Evolutionary conservation across 208 protist genomes (phyloP), one percentile per base, ranked within the genome.

Genomic region (Vickermania ingenoplastis): DNA sequence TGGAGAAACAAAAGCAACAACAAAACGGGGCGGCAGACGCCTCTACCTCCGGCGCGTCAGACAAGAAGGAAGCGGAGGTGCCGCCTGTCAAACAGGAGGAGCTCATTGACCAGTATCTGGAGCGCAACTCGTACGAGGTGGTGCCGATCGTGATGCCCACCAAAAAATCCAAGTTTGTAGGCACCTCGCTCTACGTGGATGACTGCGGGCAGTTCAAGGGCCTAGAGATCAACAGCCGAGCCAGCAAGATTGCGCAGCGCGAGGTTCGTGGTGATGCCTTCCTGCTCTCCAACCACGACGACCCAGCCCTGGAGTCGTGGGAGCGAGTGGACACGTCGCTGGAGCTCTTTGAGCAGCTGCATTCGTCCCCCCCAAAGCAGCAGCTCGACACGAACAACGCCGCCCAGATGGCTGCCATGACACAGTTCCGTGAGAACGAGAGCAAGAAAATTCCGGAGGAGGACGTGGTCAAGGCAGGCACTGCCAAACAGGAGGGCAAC

Each of bases 191-290:
- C 21, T 95, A 95, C 66, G 91, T 95, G 67, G 89, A 95, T 69
- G 83, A 92, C 55, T 81, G 82, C 64, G 89, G 89, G 7, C 59
- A 75, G 26, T 95, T 92, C 75, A 95, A 95, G 58, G 85, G 88
- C 29, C 67, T 95, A 3, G 59, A 71, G 1, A 67, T 93, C 1
- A 95, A 95, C 68, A 63, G 69, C 17, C 85, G 89, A 23, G 89
- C 89, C 2, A 91, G 83, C 65, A 83, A 75, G 25, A 69, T 95
- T 29, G 85, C 83, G 11, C 89, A 95, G 71, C 69, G 89, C 14
- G 86, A 91, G 31, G 91, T 95, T 54, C 83, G 89, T 31, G 89
- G 89, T 17, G 89, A 95, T 53, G 85, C 86, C 7, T 95, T 93
- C 69, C 62, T 93, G 50, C 67, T 95, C 14, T 83, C 78, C 41